A percentile compares a stretch with the other conserved stretches of the same genome.
Evolutionary conservation across 2,329 filamentous ascomycete species (phyloP).

Genomic region (Fusarium torreyae): DNA sequence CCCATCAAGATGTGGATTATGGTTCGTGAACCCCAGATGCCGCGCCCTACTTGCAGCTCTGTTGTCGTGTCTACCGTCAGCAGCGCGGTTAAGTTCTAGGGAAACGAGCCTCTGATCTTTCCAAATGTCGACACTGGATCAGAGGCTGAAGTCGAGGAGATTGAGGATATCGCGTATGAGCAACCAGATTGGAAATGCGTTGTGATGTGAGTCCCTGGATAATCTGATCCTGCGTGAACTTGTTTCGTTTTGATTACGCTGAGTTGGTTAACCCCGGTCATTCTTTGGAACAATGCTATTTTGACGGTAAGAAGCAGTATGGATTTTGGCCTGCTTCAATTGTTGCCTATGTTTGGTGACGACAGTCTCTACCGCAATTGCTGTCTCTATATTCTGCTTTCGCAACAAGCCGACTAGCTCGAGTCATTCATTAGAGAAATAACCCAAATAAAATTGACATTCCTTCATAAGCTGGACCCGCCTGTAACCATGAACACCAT

Average conservation of each 20-base stretch:
- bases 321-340: constrained; percentile 12
- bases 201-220: constrained; percentile 38
- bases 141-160: constrained; percentile 36
- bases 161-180: constrained; percentile 5
- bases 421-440: constrained; percentile 49
- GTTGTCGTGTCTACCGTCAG: constrained; percentile 42
- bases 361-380: constrained; percentile 43
- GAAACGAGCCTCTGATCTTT: constrained; percentile 40
- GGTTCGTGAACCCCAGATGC: constrained; percentile 77
- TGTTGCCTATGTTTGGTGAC: constrained; percentile 10
- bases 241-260: neutral
- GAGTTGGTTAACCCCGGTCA: constrained; percentile 9
- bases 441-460: constrained; percentile 45
- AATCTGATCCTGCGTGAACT: constrained; percentile 1
- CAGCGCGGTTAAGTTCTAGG: constrained; percentile 46
- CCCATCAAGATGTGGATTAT: constrained; percentile 83
- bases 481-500: constrained; percentile 48
- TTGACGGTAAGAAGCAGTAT: constrained; percentile 14
- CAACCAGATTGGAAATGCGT: constrained; percentile 28
- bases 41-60: constrained; percentile 48
- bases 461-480: constrained; percentile 46
- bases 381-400: constrained; percentile 33
- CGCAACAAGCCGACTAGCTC: constrained; percentile 39
- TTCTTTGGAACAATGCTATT: constrained; percentile 17
- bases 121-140: constrained; percentile 29